phyloP scores from a whole-genome alignment of 345 rosid species.

The Hypericum perforatum region DNA sequence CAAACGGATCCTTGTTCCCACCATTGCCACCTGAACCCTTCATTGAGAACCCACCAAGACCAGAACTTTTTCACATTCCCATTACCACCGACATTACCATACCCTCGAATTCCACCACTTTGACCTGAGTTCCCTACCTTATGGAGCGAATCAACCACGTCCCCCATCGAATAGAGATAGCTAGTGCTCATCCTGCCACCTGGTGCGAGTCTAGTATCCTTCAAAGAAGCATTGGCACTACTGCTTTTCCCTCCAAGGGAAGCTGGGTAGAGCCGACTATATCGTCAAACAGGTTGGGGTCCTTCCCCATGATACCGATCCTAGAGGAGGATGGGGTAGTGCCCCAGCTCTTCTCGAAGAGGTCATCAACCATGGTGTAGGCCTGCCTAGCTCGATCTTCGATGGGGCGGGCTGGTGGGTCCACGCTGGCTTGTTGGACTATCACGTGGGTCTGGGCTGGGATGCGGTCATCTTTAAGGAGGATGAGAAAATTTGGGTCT shows the following conservation, averaged over 20 bases:
- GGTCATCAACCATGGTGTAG: conserved; percentile 83
- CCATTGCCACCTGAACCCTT: conserved; percentile 35
- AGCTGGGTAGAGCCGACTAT: conserved; percentile 70
- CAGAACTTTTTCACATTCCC: conserved; percentile 31
- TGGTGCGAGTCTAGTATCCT: conserved; percentile 34
- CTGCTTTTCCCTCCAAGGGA: conserved; percentile 61
- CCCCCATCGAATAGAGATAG: conserved; percentile 64
- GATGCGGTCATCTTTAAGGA: conserved; percentile 34
- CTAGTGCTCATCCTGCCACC: too few species aligned
- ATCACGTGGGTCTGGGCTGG: conserved; percentile 62
- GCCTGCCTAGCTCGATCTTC: conserved; percentile 33
- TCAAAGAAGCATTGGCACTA: conserved; percentile 56
- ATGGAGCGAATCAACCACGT: conserved; percentile 67
- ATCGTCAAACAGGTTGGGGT: conserved; percentile 85
- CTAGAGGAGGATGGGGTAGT: conserved; percentile 44
- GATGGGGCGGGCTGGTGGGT: conserved; percentile 55
- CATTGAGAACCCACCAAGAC: conserved; percentile 58
- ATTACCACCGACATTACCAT: conserved; percentile 15
- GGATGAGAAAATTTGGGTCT: conserved; percentile 41
- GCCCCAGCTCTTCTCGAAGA: conserved; percentile 76
- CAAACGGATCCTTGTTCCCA: conserved; percentile 62
- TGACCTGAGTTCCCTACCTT: conserved; percentile 34
- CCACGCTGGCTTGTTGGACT: conserved; percentile 74
- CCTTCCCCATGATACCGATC: conserved; percentile 55
- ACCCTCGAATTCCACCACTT: conserved; percentile 38